Evolutionary conservation across 2,329 filamentous ascomycete genomes (phyloP), one percentile per base, ranked within the genome.

Genomic region (Dactylellina haptotyla): DNA sequence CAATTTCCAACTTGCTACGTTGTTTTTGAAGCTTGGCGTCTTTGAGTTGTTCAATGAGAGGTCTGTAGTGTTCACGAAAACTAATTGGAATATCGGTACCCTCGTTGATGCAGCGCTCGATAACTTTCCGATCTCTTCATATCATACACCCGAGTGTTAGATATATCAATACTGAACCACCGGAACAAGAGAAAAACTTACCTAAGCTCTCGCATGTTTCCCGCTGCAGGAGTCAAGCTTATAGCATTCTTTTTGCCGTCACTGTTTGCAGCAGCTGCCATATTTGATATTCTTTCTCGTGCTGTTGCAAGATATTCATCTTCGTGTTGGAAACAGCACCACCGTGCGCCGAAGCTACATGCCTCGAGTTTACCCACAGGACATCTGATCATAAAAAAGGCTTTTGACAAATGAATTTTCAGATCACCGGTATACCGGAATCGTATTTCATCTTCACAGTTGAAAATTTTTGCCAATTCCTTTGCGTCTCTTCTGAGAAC

Each of bases 291-390:
- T 32, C 59, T 43, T 9, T 25, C n/a, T 25, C 23, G 32, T 20
- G 34, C 48, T 12, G 37, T n/a, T 9, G 43, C 46, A 12, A 64
- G 46, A 10, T 10, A 43, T 32, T 64, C 59, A n/a, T 30, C 16
- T 2, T 54, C 12, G 39, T 65, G 61, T n/a, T 37, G 37, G 14
- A 56, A 46, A 48, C 34, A 46, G 26, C 61, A 65, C 61, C 61
- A 65, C 2, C 14, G 8, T 4, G 56, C 61, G 4, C 48, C 48
- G 18, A 65, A 65, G 6, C 25, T 20, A 18, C 61, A 65, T n/a
- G 6, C 26, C n/a, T 56, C 16, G 2, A 56, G 3, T 3, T 2
- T 6, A n/a, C 26, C 48, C 1, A 37, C 26, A 1, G 50, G 48
- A 16, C 61, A 65, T 12, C 23, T 3, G 1, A 46, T 18, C 12